These are phyloP conservation scores for Chrysanthemum seticuspe DNA, from an alignment of 129 eudicot species.

Conservation along the genomic window DNA sequence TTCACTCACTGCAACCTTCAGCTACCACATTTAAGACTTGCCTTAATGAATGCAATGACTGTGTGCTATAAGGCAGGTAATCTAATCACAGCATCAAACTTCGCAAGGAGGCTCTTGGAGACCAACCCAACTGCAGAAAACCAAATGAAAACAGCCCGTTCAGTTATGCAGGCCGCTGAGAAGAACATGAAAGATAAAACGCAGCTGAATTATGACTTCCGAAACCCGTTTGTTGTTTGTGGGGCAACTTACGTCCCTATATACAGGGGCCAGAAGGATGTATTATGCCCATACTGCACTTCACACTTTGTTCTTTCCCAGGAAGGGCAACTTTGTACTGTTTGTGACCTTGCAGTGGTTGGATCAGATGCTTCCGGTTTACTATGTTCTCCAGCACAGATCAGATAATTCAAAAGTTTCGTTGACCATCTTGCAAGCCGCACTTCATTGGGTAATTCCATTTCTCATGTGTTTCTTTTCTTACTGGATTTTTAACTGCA, in stretches of 20 bases:
- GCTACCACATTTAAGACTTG: constrained; percentile 64
- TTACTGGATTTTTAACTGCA: constrained; percentile 9
- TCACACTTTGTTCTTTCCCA: constrained; percentile 63
- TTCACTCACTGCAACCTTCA: constrained; percentile 78
- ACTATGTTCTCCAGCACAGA: constrained; percentile 71
- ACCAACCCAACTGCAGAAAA: constrained; percentile 61
- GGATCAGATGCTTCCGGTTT: constrained; percentile 78
- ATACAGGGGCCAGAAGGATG: constrained; percentile 69
- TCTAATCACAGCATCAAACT: constrained; percentile 56
- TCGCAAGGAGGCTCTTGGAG: constrained; percentile 69
- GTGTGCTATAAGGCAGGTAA: constrained; percentile 56
- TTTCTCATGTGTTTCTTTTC: neutral
- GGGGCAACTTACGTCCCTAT: constrained; percentile 79
- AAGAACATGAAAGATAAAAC: constrained; percentile 57
- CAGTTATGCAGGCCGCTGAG: constrained; percentile 72
- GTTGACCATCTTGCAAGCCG: constrained; percentile 9
- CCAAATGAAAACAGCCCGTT: constrained; percentile 58
- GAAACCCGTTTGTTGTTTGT: constrained; percentile 76
- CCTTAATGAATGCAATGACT: constrained; percentile 60
- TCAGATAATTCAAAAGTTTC: constrained; percentile 40
- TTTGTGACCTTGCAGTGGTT: constrained; percentile 65
- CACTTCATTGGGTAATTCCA: constrained; percentile 26
- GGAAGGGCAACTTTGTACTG: constrained; percentile 65
- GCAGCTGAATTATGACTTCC: constrained; percentile 64
- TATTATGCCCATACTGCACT: constrained; percentile 59